phyloP scores from a whole-genome alignment of 2,329 filamentous ascomycete genomes.

The Scytalidium lignicola region DNA sequence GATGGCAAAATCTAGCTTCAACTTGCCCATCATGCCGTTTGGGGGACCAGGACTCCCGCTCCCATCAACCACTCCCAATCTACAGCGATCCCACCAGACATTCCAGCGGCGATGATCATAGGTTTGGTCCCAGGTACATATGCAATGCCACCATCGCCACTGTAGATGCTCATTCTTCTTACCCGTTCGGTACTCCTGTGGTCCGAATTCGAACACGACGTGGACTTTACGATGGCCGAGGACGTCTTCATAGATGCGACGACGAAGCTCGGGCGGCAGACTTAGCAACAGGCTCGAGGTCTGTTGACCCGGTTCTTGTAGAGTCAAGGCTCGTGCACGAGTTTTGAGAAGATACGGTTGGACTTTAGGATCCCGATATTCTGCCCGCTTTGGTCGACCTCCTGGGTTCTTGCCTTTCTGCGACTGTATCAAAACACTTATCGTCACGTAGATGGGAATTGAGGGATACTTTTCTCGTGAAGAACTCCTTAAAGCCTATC shows the following conservation, averaged over 20 bases:
- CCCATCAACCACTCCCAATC: neutral
- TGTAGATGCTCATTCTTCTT: neutral
- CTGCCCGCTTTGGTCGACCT: neutral
- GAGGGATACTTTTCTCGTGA: constrained; percentile 1
- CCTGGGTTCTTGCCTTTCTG: neutral
- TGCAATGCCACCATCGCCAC: constrained; percentile 5
- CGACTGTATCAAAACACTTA: too few species aligned
- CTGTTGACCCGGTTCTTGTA: neutral
- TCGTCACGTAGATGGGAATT: neutral
- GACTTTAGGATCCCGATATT: constrained; percentile 1
- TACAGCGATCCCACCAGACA: constrained; percentile 3
- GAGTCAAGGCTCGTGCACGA: neutral
- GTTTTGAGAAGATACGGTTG: constrained; percentile 1
- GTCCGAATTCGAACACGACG: neutral
- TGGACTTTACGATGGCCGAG: constrained; percentile 4
- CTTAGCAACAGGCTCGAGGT: neutral
- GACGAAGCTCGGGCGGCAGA: constrained; percentile 1
- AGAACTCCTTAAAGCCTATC: constrained; percentile 2
- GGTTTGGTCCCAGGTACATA: constrained; percentile 4
- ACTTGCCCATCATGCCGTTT: constrained; percentile 4
- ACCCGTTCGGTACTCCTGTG: neutral
- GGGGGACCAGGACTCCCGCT: neutral
- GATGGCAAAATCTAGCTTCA: constrained; percentile 3
- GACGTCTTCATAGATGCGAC: constrained; percentile 2
- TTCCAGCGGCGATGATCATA: neutral